These are phyloP conservation scores for Skeletonema costatum DNA, from an alignment of 108 stramenopile species.

Conservation along the genomic window DNA sequence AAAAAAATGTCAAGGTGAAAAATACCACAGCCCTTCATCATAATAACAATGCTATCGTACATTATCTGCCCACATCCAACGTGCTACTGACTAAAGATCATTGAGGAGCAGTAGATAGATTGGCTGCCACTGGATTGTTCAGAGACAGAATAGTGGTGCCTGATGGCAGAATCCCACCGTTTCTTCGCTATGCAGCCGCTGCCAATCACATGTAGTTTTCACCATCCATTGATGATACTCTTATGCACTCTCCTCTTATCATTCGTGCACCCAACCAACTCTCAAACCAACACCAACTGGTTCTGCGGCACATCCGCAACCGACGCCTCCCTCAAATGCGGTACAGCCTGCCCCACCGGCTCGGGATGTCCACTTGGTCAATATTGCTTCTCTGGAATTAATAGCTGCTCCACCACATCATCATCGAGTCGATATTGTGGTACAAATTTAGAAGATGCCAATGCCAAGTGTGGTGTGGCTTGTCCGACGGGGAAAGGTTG, in stretches of 20 bases:
- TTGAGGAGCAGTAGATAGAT: not conserved
- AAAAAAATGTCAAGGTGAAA: no score
- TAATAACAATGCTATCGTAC: no score
- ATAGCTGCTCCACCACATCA: not conserved
- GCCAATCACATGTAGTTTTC: not conserved
- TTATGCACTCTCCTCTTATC: not conserved
- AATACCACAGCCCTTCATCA: no score
- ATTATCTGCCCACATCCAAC: no score
- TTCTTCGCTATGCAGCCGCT: not conserved
- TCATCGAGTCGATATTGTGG: conserved; percentile 6
- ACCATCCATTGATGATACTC: not conserved
- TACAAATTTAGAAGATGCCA: conserved; percentile 11
- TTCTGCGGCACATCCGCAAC: conserved; percentile 3
- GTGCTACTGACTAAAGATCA: not conserved
- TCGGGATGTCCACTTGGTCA: conserved; percentile 2
- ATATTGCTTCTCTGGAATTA: conserved; percentile 13
- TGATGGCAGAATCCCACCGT: no score
- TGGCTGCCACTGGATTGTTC: not conserved
- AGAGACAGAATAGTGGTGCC: no score
- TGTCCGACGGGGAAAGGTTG: conserved; percentile 7
- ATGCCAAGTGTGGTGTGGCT: not conserved
- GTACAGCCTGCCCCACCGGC: conserved; percentile 16
- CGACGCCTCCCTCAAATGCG: conserved; percentile 2
- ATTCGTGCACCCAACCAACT: not conserved
- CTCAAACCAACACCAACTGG: conserved; percentile 2